Evolutionary conservation across 305 asterid species (phyloP).

Genomic region (Solanum hybrid): DNA sequence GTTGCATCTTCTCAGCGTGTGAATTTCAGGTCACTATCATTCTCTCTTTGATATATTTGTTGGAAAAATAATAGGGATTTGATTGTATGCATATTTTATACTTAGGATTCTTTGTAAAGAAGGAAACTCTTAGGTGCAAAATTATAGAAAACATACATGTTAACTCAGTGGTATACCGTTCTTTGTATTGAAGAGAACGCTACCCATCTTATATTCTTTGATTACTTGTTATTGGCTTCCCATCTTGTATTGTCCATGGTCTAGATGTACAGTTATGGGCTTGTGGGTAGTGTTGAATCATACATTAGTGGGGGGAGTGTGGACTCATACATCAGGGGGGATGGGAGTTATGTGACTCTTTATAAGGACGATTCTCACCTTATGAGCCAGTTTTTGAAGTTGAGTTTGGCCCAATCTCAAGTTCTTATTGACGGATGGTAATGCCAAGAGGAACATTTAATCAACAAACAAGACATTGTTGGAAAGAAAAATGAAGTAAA

Average conservation of each 20-base stretch:
- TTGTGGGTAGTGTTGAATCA: background rate
- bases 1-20: constrained; percentile 70
- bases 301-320: background rate
- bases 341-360: background rate
- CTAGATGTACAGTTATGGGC: background rate
- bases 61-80: background rate
- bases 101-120: background rate
- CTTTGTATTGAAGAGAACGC: too few species aligned
- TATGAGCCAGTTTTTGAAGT: background rate
- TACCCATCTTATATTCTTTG: background rate
- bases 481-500: too few species aligned
- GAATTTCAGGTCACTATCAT: constrained; percentile 29
- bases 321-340: background rate
- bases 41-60: background rate
- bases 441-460: background rate
- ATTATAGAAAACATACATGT: background rate
- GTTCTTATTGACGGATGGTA: background rate
- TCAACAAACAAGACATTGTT: background rate
- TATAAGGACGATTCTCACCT: background rate
- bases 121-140: background rate
- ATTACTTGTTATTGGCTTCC: too few species aligned
- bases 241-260: background rate
- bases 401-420: background rate
- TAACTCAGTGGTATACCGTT: background rate
- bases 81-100: background rate